Base-by-base conservation (phyloP, 495 filamentous ascomycete species). In the Hypoxylon trugodes region DNA sequence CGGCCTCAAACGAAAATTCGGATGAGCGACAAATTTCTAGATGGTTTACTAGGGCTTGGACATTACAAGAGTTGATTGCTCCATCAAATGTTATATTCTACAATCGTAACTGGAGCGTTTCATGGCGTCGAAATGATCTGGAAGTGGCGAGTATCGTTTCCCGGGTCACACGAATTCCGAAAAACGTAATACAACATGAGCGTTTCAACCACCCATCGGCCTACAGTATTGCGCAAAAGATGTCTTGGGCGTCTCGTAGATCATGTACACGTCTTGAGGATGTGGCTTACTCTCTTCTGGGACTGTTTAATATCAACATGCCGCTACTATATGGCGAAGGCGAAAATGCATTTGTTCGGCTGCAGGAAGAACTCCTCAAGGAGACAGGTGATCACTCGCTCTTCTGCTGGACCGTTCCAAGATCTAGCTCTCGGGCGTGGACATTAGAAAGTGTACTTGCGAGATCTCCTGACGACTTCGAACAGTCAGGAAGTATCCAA, bases 1-100 rank as follows among this genome's bases (percentile, higher is more conserved):
- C 7, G 13, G 10, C 42, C 21, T 8, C 6, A 5, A 16, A 13
- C n/a, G 26, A 28, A 1, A 0, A 41, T 12, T 19, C n/a, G 1
- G n/a, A 5, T 6, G 8, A 45, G n/a, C 19, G 3, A 30, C 22
- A 19, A n/a, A 7, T 30, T 3, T 65, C 58, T 10, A 59, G 45
- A 24, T 75, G 73, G 71, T 72, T 75, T n/a, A 65, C 57, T 19
- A 51, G 74, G 38, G 67, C 73, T 0, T 76, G 71, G 69, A 76
- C 73, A n/a, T 61, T 75, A 19, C 72, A 75, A 37, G 72, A 75
- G 45, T 43, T 76, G 4, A 40, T 77, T 12, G 68, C 74, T 0
- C 68, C 73, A 10, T 7, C 6, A 4, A 21, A 52, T 3, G 19
- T 78, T 9, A n/a, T 45, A 4, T 78, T 77, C 55, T 77, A 67